Evolutionary conservation across 2,329 filamentous ascomycete genomes (phyloP).

Genomic region (Celoporthe dispersa): DNA sequence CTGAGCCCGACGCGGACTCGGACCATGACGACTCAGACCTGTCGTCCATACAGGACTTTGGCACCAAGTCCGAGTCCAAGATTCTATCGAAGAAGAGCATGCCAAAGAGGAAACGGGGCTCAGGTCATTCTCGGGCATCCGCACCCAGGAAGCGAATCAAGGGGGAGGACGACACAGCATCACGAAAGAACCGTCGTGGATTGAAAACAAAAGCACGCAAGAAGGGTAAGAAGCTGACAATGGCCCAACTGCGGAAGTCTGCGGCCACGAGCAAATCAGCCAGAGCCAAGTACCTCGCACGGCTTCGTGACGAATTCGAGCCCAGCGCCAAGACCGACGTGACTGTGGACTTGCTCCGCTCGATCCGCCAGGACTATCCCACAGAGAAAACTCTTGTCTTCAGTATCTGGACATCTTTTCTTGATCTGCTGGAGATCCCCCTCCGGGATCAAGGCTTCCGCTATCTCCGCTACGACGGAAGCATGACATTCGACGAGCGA

Average conservation of each 20-base stretch:
- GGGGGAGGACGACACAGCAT: not conserved
- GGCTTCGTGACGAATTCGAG: conserved; percentile 36
- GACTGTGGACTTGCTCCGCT: conserved; percentile 36
- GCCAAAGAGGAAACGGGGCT: not conserved
- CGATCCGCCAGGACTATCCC: conserved; percentile 35
- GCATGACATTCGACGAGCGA: conserved; percentile 45
- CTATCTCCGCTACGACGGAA: conserved; percentile 40
- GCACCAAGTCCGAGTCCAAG: not conserved
- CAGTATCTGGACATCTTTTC: conserved; percentile 42
- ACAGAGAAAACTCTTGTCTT: conserved; percentile 40
- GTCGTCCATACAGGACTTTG: not conserved
- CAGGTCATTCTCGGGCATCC: not conserved
- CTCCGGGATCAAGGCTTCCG: conserved; percentile 35
- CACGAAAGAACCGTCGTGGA: not conserved
- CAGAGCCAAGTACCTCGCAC: conserved; percentile 35
- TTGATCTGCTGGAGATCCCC: conserved; percentile 40
- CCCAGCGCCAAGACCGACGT: conserved; percentile 39
- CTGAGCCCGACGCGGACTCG: not conserved
- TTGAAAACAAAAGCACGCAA: conserved; percentile 11
- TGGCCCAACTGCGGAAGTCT: conserved; percentile 36
- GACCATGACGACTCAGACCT: not conserved
- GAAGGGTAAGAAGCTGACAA: conserved; percentile 23
- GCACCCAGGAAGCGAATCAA: conserved; percentile 3
- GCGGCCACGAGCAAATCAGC: conserved; percentile 34
- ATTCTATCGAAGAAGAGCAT: not conserved